These are phyloP conservation scores for Clavariopsis aquatica DNA, from an alignment of 495 filamentous ascomycete species.

Conservation along the genomic window DNA sequence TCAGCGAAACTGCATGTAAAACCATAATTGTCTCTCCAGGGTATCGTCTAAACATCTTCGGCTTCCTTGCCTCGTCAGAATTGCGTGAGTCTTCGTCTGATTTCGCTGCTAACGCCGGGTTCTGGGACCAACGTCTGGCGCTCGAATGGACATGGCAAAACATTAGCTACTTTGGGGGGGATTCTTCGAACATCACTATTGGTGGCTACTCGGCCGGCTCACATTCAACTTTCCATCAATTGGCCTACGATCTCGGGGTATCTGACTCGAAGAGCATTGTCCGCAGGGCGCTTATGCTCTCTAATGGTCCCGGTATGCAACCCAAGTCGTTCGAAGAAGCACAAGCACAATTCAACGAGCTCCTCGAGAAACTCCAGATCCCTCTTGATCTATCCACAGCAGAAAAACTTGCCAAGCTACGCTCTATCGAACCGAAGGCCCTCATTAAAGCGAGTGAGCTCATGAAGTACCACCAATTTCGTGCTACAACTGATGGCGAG, in stretches of 20 bases:
- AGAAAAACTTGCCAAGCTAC: constrained; percentile 53
- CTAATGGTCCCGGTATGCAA: constrained; percentile 58
- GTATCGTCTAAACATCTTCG: constrained; percentile 48
- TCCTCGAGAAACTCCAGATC: constrained; percentile 53
- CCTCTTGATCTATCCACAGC: constrained; percentile 44
- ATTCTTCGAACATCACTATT: constrained; percentile 46
- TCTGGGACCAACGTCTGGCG: constrained; percentile 48
- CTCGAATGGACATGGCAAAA: constrained; percentile 48
- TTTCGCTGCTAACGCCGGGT: constrained; percentile 43
- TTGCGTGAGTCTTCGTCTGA: constrained; percentile 28
- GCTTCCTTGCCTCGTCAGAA: constrained; percentile 45
- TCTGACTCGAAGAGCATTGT: constrained; percentile 48
- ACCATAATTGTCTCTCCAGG: constrained; percentile 45
- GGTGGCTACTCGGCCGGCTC: constrained; percentile 47
- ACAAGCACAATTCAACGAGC: constrained; percentile 58
- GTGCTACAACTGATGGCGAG: constrained; percentile 52
- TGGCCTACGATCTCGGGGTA: constrained; percentile 57
- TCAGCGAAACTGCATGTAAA: constrained; percentile 42
- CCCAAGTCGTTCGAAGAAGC: constrained; percentile 52
- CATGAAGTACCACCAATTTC: constrained; percentile 55
- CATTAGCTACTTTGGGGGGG: constrained; percentile 45
- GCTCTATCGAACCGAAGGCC: constrained; percentile 42
- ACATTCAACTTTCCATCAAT: constrained; percentile 55
- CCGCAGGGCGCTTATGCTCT: constrained; percentile 55
- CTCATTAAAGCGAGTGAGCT: constrained; percentile 49